Evolutionary conservation across 73 alveolate genomes (phyloP), one percentile per base, ranked within the genome.

Genomic region (Paramecium primaurelia): DNA sequence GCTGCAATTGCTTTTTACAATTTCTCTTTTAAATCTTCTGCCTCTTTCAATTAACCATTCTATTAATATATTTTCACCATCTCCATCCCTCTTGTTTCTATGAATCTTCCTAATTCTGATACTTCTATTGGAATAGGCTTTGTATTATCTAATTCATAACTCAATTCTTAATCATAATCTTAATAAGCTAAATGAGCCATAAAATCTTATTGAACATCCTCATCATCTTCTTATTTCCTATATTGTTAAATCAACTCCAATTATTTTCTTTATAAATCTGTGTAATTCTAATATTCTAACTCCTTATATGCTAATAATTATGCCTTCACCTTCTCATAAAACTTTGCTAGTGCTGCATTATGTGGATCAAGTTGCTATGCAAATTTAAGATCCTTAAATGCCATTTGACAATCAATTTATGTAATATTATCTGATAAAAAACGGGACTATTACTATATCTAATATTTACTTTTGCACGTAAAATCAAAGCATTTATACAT

Each of bases 61-160:
- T 47, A 18, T 25, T 80, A n/a, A 45, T 80, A 80, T 2, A 80
- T 20, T 30, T 80, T 80, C 14, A 80, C 71, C 75, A 80, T 80
- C 34, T 80, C 91, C 49, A 25, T 45, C 7, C 91, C 91, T 47
- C 91, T 80, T 11, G 91, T 80, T n/a, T 80, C 91, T 14, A 80
- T 80, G 58, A 80, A 80, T 44, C 58, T 40, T 26, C 91, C 91
- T 37, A 80, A 80, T 18, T 80, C 91, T 12, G 71, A 45, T 18
- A 80, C 91, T 80, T 80, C 91, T 3, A 80, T 47, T 12, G 91
- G 91, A 16, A 80, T 80, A 2, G 91, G 91, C 18, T 80, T 80
- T 0, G 91, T 26, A 5, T 59, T 34, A 47, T 80, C 91, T 80
- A 16, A 49, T 26, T 80, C 91, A 45, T 80, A 80, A 80, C 91